Evolutionary conservation across 2,329 filamentous ascomycete genomes (phyloP).

Genomic region (Myriosclerotinia duriaeana): DNA sequence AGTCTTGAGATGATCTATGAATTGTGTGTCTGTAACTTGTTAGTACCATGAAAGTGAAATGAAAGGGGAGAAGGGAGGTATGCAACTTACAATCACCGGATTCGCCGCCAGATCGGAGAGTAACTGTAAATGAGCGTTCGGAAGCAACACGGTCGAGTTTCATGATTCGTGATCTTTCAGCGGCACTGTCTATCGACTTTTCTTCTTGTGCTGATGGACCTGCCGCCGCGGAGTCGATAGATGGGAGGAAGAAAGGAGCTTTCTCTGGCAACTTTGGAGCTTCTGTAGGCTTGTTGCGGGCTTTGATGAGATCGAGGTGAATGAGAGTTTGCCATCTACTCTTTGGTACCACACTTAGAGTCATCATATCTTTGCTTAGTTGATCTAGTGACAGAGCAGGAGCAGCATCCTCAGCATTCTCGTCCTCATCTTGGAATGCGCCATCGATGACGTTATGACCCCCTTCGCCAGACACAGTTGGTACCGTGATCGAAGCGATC

Average conservation of each 20-base stretch:
- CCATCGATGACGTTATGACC: constrained; percentile 74
- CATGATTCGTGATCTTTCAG: constrained; percentile 65
- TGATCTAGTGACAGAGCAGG: constrained; percentile 66
- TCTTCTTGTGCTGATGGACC: constrained; percentile 34
- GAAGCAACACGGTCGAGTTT: constrained; percentile 60
- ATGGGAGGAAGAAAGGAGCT: constrained; percentile 91
- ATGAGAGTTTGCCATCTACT: constrained; percentile 92
- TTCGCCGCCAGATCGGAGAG: constrained; percentile 54
- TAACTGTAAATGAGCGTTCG: constrained; percentile 59
- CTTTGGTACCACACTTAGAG: constrained; percentile 83
- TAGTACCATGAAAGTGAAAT: constrained; percentile 26
- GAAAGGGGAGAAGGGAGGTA: not conserved
- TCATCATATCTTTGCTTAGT: constrained; percentile 78
- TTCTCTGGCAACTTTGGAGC: constrained; percentile 89
- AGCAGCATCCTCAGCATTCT: constrained; percentile 53
- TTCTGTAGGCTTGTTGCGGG: constrained; percentile 91
- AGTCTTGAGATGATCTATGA: constrained; percentile 76
- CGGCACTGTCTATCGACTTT: constrained; percentile 39
- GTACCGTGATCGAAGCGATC: constrained; percentile 63
- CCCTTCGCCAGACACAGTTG: constrained; percentile 80
- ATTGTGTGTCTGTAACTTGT: constrained; percentile 53
- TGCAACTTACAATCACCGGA: constrained; percentile 59
- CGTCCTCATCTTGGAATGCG: constrained; percentile 62
- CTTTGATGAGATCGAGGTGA: constrained; percentile 83
- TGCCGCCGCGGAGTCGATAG: constrained; percentile 48